These are phyloP conservation scores for Pseudogymnoascus sp. DNA, from an alignment of 2,329 filamentous ascomycete genomes.

Conservation along the genomic window DNA sequence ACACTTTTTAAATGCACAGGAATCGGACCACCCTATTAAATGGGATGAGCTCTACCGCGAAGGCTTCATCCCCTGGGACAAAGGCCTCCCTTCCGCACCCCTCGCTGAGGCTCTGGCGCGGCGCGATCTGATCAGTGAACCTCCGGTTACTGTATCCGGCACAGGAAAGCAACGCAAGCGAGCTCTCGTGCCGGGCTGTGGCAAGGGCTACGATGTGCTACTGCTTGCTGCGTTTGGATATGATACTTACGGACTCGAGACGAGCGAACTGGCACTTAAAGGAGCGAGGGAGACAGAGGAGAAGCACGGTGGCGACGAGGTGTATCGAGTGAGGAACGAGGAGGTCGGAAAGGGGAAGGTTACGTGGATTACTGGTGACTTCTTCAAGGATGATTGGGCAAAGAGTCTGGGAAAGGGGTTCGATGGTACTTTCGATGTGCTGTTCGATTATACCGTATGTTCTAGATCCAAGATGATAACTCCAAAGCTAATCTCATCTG, in stretches of 20 bases:
- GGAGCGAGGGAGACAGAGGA: conserved; percentile 23
- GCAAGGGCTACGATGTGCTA: conserved; percentile 71
- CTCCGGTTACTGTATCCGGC: conserved; percentile 7
- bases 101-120: conserved; percentile 45
- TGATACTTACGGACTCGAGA: conserved; percentile 68
- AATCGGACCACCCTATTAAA: conserved; percentile 19
- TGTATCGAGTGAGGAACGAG: conserved; percentile 18
- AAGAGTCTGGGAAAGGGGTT: conserved; percentile 22
- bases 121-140: conserved; percentile 34
- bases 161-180: conserved; percentile 31
- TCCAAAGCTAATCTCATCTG: background rate
- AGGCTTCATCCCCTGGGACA: conserved; percentile 46
- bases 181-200: conserved; percentile 74
- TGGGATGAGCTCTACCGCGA: conserved; percentile 44
- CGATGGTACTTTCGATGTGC: conserved; percentile 49
- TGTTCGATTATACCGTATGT: conserved; percentile 55
- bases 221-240: conserved; percentile 68
- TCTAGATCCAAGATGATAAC: conserved; percentile 2
- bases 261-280: conserved; percentile 38
- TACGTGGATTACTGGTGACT: conserved; percentile 54
- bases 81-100: conserved; percentile 42
- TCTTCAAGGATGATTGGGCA: conserved; percentile 54
- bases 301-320: conserved; percentile 1
- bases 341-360: conserved; percentile 40
- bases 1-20: conserved; percentile 20